Evolutionary conservation across 75 land plant species (phyloP).

Genomic region (Selaginella moellendorffii): DNA sequence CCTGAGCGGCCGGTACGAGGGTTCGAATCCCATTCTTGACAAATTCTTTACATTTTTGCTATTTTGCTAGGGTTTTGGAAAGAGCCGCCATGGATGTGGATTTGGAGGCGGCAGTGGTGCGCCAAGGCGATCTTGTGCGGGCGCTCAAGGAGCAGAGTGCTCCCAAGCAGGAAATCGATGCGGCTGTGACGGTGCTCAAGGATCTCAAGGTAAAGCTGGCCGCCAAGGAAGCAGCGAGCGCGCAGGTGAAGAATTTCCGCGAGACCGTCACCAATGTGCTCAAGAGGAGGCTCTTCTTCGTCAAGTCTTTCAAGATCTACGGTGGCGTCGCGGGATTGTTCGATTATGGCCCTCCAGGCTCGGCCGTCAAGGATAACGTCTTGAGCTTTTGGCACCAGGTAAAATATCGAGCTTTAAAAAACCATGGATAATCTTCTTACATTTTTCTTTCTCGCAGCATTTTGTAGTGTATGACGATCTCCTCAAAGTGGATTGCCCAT

Average conservation of each 20-base stretch:
- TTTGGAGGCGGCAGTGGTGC: too few relatives aligned
- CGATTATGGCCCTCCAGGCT: constrained; percentile 89
- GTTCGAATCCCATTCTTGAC: too few relatives aligned
- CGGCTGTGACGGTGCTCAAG: constrained; percentile 32
- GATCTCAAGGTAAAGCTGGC: constrained; percentile 31
- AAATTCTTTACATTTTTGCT: too few relatives aligned
- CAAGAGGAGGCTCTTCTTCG: constrained; percentile 56
- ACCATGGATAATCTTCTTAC: too few relatives aligned
- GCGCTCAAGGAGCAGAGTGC: constrained; percentile 29
- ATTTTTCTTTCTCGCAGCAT: constrained; percentile 39
- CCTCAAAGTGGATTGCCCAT: constrained; percentile 90
- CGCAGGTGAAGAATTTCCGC: constrained; percentile 45
- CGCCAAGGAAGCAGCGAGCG: constrained; percentile 14
- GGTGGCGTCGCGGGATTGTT: constrained; percentile 84
- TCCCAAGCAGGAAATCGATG: constrained; percentile 26
- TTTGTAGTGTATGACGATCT: constrained; percentile 84
- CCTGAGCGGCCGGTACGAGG: too few relatives aligned
- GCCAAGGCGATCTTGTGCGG: constrained; percentile 31
- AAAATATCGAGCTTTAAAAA: not conserved
- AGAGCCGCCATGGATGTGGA: too few relatives aligned
- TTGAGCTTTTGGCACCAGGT: constrained; percentile 86
- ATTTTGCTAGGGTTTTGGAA: too few relatives aligned
- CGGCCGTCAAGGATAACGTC: constrained; percentile 74
- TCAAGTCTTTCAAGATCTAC: constrained; percentile 77
- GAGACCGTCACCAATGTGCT: constrained; percentile 54